A percentile compares a stretch with the other conserved stretches of the same genome.
phyloP scores from a whole-genome alignment of 2,329 filamentous ascomycete species.

The Didymella pinodella region DNA sequence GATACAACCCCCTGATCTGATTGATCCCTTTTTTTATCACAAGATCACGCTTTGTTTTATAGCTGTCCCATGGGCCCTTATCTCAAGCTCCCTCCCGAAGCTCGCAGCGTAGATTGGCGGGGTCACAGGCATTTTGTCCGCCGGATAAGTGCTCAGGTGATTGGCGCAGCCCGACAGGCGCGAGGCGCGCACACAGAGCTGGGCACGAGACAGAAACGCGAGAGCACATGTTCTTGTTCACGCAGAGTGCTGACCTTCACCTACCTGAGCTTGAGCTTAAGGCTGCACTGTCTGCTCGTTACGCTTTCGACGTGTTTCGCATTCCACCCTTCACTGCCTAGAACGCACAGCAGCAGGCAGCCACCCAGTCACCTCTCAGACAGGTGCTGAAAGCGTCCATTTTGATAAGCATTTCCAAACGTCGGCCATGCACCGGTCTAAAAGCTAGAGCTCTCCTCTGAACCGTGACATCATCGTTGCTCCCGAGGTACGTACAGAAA shows the following conservation, averaged over 20 bases:
- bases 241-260: conserved; percentile 12
- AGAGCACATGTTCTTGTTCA: conserved; percentile 37
- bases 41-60: conserved; percentile 14
- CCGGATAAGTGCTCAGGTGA: conserved; percentile 9
- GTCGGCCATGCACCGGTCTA: conserved; percentile 19
- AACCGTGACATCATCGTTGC: conserved; percentile 41
- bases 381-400: conserved; percentile 15
- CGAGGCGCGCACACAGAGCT: conserved; percentile 24
- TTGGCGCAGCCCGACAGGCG: conserved; percentile 8
- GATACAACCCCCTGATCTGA: not conserved
- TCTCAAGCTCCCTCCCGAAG: conserved; percentile 7
- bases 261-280: conserved; percentile 2
- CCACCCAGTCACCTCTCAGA: conserved; percentile 10
- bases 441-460: conserved; percentile 27
- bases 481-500: conserved; percentile 38
- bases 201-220: conserved; percentile 33
- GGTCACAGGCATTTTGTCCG: conserved; percentile 17
- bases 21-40: not conserved
- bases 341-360: conserved; percentile 17
- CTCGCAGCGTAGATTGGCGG: conserved; percentile 10
- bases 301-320: not conserved
- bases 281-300: conserved; percentile 14
- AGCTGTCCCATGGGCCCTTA: conserved; percentile 6
- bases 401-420: conserved; percentile 14
- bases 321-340: not conserved